A percentile compares a stretch with the other conserved stretches of the same genome.
Evolutionary conservation across 306 rosid genomes (phyloP).

Genomic region (Pueraria montana): DNA sequence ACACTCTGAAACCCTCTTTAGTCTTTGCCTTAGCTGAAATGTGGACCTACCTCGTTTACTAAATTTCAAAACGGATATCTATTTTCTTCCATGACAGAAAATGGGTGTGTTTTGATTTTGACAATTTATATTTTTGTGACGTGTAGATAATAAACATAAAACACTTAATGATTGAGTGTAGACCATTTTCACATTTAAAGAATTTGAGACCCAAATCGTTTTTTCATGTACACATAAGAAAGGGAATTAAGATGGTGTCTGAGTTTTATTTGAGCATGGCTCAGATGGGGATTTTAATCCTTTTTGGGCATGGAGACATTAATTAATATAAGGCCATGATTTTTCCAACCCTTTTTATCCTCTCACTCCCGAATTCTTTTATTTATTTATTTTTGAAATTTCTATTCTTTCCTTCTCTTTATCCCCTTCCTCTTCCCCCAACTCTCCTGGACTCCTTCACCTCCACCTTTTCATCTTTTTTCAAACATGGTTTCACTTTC

Average conservation of each 20-base stretch:
- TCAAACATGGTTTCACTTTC: too few species aligned
- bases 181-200: neutral
- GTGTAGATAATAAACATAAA: too few species aligned
- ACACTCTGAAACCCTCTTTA: neutral
- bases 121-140: too few species aligned
- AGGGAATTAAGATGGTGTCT: neutral
- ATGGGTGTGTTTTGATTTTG: neutral
- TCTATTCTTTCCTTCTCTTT: too few species aligned
- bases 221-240: neutral
- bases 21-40: conserved; percentile 22
- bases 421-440: too few species aligned
- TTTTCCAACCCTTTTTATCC: too few species aligned
- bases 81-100: conserved; percentile 16
- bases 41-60: conserved; percentile 23
- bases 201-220: neutral
- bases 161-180: neutral
- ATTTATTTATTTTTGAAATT: too few species aligned
- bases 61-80: conserved; percentile 11
- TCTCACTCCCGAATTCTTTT: too few species aligned
- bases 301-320: neutral
- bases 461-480: too few species aligned
- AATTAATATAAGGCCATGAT: too few species aligned
- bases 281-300: neutral
- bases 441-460: too few species aligned
- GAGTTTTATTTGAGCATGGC: neutral